Evolutionary conservation across 768 basidiomycete genomes (phyloP).

Genomic region (Leccinellum rugosiceps): DNA sequence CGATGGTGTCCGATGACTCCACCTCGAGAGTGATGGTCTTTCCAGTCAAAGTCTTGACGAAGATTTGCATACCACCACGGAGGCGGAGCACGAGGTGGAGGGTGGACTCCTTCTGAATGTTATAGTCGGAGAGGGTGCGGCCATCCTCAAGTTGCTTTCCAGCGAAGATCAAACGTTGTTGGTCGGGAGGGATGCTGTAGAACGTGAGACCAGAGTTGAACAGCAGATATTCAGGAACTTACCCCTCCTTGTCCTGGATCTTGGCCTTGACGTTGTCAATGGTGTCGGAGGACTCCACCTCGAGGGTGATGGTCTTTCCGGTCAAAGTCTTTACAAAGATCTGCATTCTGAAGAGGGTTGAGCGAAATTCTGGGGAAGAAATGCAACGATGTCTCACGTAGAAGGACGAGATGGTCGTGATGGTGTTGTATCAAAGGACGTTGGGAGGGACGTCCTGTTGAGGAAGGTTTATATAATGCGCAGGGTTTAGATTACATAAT

Average conservation of each 20-base stretch:
- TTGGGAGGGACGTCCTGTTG: not conserved
- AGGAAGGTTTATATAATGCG: constrained; percentile 13
- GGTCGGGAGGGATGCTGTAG: constrained; percentile 75
- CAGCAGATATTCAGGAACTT: not conserved
- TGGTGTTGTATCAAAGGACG: constrained; percentile 3
- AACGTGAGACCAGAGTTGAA: not conserved
- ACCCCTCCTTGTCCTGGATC: constrained; percentile 78
- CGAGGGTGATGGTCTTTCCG: constrained; percentile 70
- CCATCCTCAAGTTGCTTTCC: constrained; percentile 96
- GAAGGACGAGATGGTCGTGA: not conserved
- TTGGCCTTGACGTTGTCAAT: constrained; percentile 28
- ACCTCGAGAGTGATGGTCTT: constrained; percentile 93
- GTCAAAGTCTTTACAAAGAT: constrained; percentile 88
- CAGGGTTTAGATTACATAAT: constrained; percentile 15
- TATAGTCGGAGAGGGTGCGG: constrained; percentile 84
- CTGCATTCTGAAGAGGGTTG: constrained; percentile 33
- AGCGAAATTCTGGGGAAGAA: not conserved
- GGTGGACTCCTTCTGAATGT: constrained; percentile 95
- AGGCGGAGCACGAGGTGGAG: constrained; percentile 86
- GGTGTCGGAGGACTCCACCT: constrained; percentile 28
- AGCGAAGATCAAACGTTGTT: constrained; percentile 94
- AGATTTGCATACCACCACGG: constrained; percentile 88
- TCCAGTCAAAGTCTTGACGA: constrained; percentile 79
- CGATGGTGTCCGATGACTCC: constrained; percentile 83
- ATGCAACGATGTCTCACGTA: constrained; percentile 1